Base-by-base conservation (phyloP, 139 green algal species). In the Micromonas commoda region DNA sequence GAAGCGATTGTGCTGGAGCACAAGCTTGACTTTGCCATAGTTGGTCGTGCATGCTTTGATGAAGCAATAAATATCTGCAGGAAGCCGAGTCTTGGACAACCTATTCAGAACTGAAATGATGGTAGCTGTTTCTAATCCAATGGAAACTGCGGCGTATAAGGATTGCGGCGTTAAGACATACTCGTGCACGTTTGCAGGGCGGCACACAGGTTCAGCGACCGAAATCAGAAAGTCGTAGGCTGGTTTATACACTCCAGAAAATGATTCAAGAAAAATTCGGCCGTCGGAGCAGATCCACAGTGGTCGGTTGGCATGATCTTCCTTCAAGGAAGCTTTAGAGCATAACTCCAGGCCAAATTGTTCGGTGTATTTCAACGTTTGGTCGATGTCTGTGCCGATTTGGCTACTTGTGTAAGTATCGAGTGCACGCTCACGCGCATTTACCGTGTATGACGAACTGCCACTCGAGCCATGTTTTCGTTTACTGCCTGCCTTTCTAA, bases 221-320 rank as follows among this genome's bases (percentile, higher is more conserved):
- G 95, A 92, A 67, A 99, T 97, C 0, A 99, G 84, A 77, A 99
- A 99, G 85, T 99, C 95, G 76, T 97, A 97, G 4, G 95, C 95
- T 82, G 96, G 87, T 76, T 93, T 95, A 87, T 98, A 98, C 45
- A 98, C 86, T 24, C 89, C 89, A 0, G 90, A 96, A 84, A 94
- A 98, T 2, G 94, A 97, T 82, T 99, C 95, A 73, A 99, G 83
- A 85, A 98, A 96, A 78, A 99, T 93, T 71, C 92, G 86, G 23
- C 92, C 91, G 77, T 99, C 95, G n/a, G 88, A 86, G 64, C 90
- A 96, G 35, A 97, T 92, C 93, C 93, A 99, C 68, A 99, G 85
- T 24, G 95, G 95, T 60, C 95, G 88, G 82, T 95, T 93, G 63
- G 38, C 53, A 78, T 97, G 91, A 81, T 97, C 93, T 0, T 77